These are phyloP conservation scores for Ilyonectria robusta DNA, from an alignment of 2,329 filamentous ascomycete genomes.

Conservation along the genomic window DNA sequence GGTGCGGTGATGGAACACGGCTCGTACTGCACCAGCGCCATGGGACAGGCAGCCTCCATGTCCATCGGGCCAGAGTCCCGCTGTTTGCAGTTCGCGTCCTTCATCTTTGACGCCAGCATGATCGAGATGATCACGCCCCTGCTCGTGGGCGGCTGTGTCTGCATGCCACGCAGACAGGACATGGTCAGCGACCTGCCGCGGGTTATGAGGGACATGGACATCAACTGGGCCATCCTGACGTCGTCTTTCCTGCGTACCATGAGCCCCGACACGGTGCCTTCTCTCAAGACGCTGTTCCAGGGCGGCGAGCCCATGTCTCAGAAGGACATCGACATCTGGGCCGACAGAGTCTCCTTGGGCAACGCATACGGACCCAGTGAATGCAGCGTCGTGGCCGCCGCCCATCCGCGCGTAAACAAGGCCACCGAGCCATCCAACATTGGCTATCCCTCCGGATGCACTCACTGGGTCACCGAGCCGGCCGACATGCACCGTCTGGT, in stretches of 20 bases:
- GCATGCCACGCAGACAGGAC: slow-evolving; percentile 40
- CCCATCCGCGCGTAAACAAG: neutral
- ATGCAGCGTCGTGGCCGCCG: slow-evolving; percentile 19
- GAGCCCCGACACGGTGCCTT: slow-evolving; percentile 10
- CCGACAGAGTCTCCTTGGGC: neutral
- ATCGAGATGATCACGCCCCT: slow-evolving; percentile 42
- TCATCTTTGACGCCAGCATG: slow-evolving; percentile 65
- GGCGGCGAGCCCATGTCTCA: slow-evolving; percentile 25
- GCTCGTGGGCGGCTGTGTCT: slow-evolving; percentile 39
- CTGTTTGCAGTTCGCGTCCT: slow-evolving; percentile 63
- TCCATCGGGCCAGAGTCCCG: slow-evolving; percentile 61
- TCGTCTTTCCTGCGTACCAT: slow-evolving; percentile 21
- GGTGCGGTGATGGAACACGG: slow-evolving; percentile 58
- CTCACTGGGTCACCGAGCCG: slow-evolving; percentile 23
- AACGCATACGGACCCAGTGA: slow-evolving; percentile 25
- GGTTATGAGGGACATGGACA: slow-evolving; percentile 11
- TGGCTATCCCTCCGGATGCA: slow-evolving; percentile 10
- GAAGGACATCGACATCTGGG: slow-evolving; percentile 13
- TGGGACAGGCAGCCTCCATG: slow-evolving; percentile 44
- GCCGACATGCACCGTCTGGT: slow-evolving; percentile 9
- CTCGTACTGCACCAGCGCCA: slow-evolving; percentile 65
- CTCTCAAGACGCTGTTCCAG: slow-evolving; percentile 21
- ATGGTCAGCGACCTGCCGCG: slow-evolving; percentile 27
- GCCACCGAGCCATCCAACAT: slow-evolving; percentile 10
- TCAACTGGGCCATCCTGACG: slow-evolving; percentile 18